Base-by-base conservation (phyloP, 306 rosid species). In the Acacia acuminata region DNA sequence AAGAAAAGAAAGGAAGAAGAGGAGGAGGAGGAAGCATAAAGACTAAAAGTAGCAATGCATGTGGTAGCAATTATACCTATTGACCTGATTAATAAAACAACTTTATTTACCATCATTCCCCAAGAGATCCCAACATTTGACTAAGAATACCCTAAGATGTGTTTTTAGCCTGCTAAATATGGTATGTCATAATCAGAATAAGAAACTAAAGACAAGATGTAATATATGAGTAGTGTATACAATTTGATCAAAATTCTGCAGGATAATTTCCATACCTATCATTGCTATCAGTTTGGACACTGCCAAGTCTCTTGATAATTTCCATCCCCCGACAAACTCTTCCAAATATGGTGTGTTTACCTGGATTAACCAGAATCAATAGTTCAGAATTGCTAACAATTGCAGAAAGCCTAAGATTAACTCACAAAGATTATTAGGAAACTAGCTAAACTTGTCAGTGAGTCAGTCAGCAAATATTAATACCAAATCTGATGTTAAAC, bases 321-420 rank as follows among this genome's bases (percentile, higher is more conserved):
- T 96, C 98, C 99, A 96, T 96, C 77, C 99, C 99, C 66, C 30
- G 71, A 73, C 94, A 86, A 27, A 94, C 92, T 87, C 99, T 89
- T 83, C 98, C 99, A 78, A 96, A 96, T 84, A 96, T 92, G 77
- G 99, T 91, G 87, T 96, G 99, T 42, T 96, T 96, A 80, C 99
- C 98, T 96, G 93, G 73, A 84, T 9, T 44, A 77, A 58, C 75
- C 74, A 89, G 86, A 87, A 60, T 60, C 55, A 77, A 43, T 48
- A 47, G 61, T 68, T 30, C 27, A 79, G 71, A 74, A 73, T 48
- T 45, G 73, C 68, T 65, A 79, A 85, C 22, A 64, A 60, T 79
- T 34, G 53, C 60, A 47, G 75, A 76, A 65, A 38, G 47, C 79
- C 40, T 68, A 77, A 68, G 27, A 70, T 10, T 14, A 24, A 55